Evolutionary conservation across 2,329 filamentous ascomycete species (phyloP).

Genomic region (Colletotrichum musicola): DNA sequence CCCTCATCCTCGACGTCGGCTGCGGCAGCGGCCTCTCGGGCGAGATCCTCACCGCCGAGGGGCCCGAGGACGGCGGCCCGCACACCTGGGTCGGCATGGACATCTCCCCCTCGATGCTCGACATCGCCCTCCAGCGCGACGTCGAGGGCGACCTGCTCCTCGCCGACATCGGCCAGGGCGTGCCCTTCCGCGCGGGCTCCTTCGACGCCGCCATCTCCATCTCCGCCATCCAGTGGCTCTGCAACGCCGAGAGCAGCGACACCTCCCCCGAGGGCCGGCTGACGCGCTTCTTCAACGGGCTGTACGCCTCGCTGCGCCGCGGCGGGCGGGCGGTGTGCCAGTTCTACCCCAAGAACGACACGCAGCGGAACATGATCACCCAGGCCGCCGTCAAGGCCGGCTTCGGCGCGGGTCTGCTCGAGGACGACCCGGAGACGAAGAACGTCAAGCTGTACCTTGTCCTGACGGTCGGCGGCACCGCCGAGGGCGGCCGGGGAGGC

Average conservation of each 20-base stretch:
- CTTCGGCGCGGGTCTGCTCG: slow-evolving; percentile 93
- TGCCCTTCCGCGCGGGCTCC: slow-evolving; percentile 90
- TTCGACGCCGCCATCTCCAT: slow-evolving; percentile 98
- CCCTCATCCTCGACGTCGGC: slow-evolving; percentile 94
- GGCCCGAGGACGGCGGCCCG: slow-evolving; percentile 79
- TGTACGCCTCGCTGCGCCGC: slow-evolving; percentile 86
- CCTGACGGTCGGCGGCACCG: slow-evolving; percentile 81
- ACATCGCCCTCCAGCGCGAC: slow-evolving; percentile 89
- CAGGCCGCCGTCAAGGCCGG: slow-evolving; percentile 91
- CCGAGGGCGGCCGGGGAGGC: slow-evolving; percentile 65
- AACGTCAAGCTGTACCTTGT: slow-evolving; percentile 97
- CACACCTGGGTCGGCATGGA: slow-evolving; percentile 99
- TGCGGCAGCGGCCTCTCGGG: slow-evolving; percentile 95
- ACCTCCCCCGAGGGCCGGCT: slow-evolving; percentile 84
- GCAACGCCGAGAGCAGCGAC: slow-evolving; percentile 91
- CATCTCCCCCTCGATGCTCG: slow-evolving; percentile 95
- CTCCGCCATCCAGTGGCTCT: slow-evolving; percentile 97
- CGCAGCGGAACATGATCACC: slow-evolving; percentile 92
- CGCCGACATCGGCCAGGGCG: slow-evolving; percentile 93
- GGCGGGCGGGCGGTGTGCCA: slow-evolving; percentile 95
- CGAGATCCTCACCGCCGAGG: slow-evolving; percentile 86
- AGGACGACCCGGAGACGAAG: slow-evolving; percentile 97
- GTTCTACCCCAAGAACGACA: slow-evolving; percentile 97
- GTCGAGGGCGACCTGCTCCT: slow-evolving; percentile 95
- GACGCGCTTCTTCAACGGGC: slow-evolving; percentile 88